These are phyloP conservation scores for Megacollybia platyphylla DNA, from an alignment of 1,284 basidiomycete species.

Conservation along the genomic window DNA sequence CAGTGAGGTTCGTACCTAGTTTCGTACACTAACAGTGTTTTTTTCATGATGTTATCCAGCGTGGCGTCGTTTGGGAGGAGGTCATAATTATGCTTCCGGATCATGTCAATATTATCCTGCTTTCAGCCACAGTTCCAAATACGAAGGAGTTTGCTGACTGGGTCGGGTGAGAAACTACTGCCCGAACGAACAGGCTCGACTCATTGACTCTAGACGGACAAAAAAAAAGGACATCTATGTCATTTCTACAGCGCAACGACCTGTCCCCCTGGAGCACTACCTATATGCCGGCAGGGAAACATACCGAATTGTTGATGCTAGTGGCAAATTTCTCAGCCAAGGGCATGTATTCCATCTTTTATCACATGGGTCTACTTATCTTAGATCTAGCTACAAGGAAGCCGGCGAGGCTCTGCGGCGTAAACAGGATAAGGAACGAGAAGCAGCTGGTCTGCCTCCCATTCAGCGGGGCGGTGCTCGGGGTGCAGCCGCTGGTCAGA, in stretches of 20 bases:
- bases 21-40: slow-evolving; percentile 3
- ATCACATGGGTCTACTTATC: slow-evolving; percentile 5
- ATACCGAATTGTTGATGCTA: slow-evolving; percentile 87
- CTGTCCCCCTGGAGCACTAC: slow-evolving; percentile 95
- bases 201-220: slow-evolving; percentile 58
- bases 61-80: slow-evolving; percentile 99
- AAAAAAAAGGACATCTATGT: slow-evolving; percentile 99
- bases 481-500: slow-evolving; percentile 50
- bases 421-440: slow-evolving; percentile 96
- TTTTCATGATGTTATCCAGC: slow-evolving; percentile 28
- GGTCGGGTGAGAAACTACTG: slow-evolving; percentile 72
- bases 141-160: slow-evolving; percentile 98
- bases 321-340: slow-evolving; percentile 62
- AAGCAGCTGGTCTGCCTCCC: slow-evolving; percentile 82
- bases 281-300: slow-evolving; percentile 88
- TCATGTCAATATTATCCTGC: slow-evolving; percentile 91
- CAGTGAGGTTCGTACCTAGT: slow-evolving; percentile 61
- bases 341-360: slow-evolving; percentile 35
- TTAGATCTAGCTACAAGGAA: slow-evolving; percentile 60
- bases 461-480: slow-evolving; percentile 72
- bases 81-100: slow-evolving; percentile 99
- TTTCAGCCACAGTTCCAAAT: slow-evolving; percentile 98
- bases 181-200: slow-evolving; percentile 5
- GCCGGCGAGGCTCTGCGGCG: slow-evolving; percentile 81
- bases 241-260: slow-evolving; percentile 92